Percentiles rank a stretch among this genome's conserved stretches.
phyloP scores from a whole-genome alignment of 1,284 basidiomycete species.

The Trichosporon coremiiforme region DNA sequence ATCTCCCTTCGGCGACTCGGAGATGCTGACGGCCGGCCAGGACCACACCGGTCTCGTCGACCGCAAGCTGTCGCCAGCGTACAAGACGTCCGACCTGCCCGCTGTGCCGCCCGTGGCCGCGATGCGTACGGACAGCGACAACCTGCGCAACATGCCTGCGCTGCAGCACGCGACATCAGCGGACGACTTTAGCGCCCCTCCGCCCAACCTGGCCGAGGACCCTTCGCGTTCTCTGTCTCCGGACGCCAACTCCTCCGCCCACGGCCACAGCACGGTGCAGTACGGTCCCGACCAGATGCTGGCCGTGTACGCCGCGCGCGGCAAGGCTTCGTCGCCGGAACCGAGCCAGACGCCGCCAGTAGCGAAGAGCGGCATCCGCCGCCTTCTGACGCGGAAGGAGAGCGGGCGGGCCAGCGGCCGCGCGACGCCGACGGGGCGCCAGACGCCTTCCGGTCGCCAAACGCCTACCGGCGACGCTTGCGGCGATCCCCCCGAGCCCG shows the following conservation, averaged over 20 bases:
- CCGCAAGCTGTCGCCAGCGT: neutral
- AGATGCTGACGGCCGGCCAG: constrained; percentile 58
- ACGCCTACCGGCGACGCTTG: constrained; percentile 12
- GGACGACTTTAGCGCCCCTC: constrained; percentile 17
- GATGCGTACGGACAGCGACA: constrained; percentile 49
- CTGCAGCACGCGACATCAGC: neutral
- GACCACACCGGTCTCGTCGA: constrained; percentile 2
- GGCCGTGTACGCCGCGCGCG: constrained; percentile 55
- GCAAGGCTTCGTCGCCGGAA: constrained; percentile 32
- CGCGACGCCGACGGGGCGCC: constrained; percentile 5
- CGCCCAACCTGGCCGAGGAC: constrained; percentile 20
- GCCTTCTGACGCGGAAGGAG: constrained; percentile 38
- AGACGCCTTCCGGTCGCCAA: constrained; percentile 10
- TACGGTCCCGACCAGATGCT: constrained; percentile 56
- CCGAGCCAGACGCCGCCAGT: constrained; percentile 24
- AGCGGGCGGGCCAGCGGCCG: constrained; percentile 21
- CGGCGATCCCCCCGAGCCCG: constrained; percentile 31
- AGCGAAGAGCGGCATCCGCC: constrained; percentile 32
- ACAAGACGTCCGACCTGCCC: constrained; percentile 32
- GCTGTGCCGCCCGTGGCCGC: constrained; percentile 35
- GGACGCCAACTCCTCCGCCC: constrained; percentile 22
- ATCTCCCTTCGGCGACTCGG: constrained; percentile 66
- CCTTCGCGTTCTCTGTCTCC: constrained; percentile 1
- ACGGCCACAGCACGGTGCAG: constrained; percentile 35
- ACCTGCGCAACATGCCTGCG: constrained; percentile 52